A percentile compares a stretch with the other conserved stretches of the same genome.
Evolutionary conservation across 2,329 filamentous ascomycete genomes (phyloP).

Genomic region (Penicillium sp.): DNA sequence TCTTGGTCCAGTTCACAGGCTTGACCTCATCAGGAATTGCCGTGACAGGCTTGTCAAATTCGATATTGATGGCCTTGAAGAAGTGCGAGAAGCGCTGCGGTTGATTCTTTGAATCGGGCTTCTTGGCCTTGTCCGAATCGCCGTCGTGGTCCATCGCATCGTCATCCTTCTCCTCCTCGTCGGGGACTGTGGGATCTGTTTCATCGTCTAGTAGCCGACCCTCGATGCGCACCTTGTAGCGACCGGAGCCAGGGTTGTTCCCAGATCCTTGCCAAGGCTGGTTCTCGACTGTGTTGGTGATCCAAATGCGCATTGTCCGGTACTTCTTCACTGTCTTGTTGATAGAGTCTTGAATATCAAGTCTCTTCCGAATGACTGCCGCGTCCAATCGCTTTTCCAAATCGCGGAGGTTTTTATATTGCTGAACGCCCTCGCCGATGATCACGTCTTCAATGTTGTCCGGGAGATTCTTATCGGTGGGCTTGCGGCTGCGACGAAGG

Average conservation of each 20-base stretch:
- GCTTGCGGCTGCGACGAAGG: constrained; percentile 81
- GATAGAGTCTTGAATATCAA: constrained; percentile 84
- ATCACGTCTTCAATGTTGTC: constrained; percentile 83
- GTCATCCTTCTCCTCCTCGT: constrained; percentile 45
- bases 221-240: constrained; percentile 87
- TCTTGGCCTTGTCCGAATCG: constrained; percentile 29
- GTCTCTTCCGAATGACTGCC: constrained; percentile 87
- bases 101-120: constrained; percentile 28
- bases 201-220: constrained; percentile 76
- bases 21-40: constrained; percentile 45
- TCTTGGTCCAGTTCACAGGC: constrained; percentile 82
- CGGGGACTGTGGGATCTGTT: constrained; percentile 54
- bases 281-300: constrained; percentile 91
- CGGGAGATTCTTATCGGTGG: constrained; percentile 91
- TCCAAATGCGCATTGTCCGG: constrained; percentile 87
- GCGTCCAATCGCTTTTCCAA: constrained; percentile 87
- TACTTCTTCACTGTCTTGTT: constrained; percentile 75
- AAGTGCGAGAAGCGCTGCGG: constrained; percentile 52
- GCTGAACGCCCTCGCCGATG: constrained; percentile 76
- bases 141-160: constrained; percentile 65
- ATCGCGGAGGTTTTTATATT: constrained; percentile 82
- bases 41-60: constrained; percentile 50
- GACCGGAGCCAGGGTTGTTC: constrained; percentile 39
- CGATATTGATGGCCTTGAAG: constrained; percentile 54
- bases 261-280: constrained; percentile 77